A percentile compares a stretch with the other conserved stretches of the same genome.
Evolutionary conservation across 1,139 yeast genomes (phyloP).

Genomic region (Scheffersomyces parashehatae): DNA sequence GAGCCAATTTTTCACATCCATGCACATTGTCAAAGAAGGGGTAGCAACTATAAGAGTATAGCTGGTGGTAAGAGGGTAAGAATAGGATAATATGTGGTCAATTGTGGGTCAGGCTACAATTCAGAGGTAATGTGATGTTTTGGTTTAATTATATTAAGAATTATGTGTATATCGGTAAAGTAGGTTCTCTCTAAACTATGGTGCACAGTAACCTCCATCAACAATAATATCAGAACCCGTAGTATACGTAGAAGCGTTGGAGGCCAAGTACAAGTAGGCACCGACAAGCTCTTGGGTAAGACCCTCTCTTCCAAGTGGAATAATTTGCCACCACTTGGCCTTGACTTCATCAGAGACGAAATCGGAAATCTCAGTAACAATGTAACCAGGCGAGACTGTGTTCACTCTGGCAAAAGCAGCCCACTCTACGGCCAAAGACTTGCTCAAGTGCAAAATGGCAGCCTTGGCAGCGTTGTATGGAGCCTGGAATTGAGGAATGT

Average conservation of each 20-base stretch:
- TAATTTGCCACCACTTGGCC: constrained; percentile 60
- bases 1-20: too few species aligned
- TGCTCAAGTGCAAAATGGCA: constrained; percentile 77
- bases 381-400: constrained; percentile 80
- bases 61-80: too few species aligned
- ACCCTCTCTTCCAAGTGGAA: constrained; percentile 81
- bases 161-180: not conserved
- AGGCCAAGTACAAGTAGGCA: constrained; percentile 75
- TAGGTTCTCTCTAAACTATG: constrained; percentile 19
- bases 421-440: constrained; percentile 84
- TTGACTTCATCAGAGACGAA: constrained; percentile 54
- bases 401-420: constrained; percentile 77
- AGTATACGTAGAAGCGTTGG: constrained; percentile 78
- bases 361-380: constrained; percentile 63
- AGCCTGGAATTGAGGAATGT: constrained; percentile 81
- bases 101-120: too few species aligned
- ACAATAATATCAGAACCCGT: constrained; percentile 83
- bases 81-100: too few species aligned
- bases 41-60: too few species aligned
- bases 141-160: too few species aligned
- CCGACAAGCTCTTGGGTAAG: constrained; percentile 81
- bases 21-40: too few species aligned
- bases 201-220: constrained; percentile 77
- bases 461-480: constrained; percentile 88
- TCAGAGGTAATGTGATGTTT: too few species aligned